These are phyloP conservation scores for Fusarium mundagurra DNA, from an alignment of 2,329 filamentous ascomycete species.

Conservation along the genomic window DNA sequence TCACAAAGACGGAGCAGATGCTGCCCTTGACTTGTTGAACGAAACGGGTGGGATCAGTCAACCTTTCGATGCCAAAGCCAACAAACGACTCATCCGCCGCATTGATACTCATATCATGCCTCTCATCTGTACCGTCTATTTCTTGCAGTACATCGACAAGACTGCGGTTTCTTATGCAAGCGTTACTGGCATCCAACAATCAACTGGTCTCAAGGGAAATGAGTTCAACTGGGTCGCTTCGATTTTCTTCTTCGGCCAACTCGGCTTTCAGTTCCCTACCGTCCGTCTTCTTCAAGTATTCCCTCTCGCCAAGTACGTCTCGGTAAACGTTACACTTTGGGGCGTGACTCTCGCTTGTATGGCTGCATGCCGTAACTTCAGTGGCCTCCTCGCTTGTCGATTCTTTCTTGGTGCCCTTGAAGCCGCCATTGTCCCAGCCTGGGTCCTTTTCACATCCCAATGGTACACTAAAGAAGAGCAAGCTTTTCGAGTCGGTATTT, in stretches of 20 bases:
- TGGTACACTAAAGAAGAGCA: constrained; percentile 38
- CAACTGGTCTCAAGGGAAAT: constrained; percentile 50
- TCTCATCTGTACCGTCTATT: constrained; percentile 36
- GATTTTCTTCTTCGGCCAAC: constrained; percentile 47
- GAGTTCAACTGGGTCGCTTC: constrained; percentile 54
- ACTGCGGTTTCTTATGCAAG: constrained; percentile 40
- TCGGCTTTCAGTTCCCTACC: constrained; percentile 52
- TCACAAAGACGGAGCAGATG: constrained; percentile 16
- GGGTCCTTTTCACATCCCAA: constrained; percentile 33
- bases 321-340: neutral
- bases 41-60: constrained; percentile 19
- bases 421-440: neutral
- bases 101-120: constrained; percentile 41
- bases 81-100: constrained; percentile 25
- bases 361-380: constrained; percentile 1
- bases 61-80: constrained; percentile 17
- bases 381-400: neutral
- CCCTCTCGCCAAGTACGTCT: neutral
- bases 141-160: constrained; percentile 42
- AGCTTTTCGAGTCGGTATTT: constrained; percentile 33
- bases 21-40: constrained; percentile 26
- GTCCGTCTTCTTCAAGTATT: constrained; percentile 48
- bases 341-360: neutral
- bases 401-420: constrained; percentile 5
- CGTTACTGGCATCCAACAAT: constrained; percentile 38